Percentiles rank a stretch among this genome's conserved stretches.
These are phyloP conservation scores for Trichoderma koningiopsis DNA, from an alignment of 2,329 filamentous ascomycete species.

Conservation along the genomic window DNA sequence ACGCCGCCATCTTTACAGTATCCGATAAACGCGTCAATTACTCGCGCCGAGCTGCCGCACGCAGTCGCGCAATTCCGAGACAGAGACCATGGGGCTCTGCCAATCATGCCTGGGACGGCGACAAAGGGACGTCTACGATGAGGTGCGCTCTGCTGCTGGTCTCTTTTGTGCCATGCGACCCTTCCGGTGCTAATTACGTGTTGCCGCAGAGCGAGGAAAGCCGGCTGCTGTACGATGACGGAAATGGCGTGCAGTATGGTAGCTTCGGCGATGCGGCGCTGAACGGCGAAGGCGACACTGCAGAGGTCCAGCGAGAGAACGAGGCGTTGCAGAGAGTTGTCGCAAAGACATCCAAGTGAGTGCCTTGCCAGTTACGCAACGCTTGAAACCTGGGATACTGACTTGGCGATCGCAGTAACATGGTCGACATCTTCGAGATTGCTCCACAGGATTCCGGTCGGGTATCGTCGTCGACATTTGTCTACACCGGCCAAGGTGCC, in stretches of 20 bases:
- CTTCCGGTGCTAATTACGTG: conserved; percentile 23
- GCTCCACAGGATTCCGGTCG: conserved; percentile 52
- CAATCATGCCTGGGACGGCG: conserved; percentile 61
- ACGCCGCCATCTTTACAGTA: neutral
- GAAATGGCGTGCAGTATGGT: conserved; percentile 61
- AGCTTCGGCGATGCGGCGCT: conserved; percentile 62
- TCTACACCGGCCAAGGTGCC: conserved; percentile 57
- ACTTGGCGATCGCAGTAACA: conserved; percentile 52
- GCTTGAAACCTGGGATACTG: neutral
- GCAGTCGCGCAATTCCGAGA: conserved; percentile 23
- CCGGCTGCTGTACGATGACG: conserved; percentile 62
- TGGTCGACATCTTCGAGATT: conserved; percentile 69
- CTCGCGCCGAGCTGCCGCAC: conserved; percentile 31
- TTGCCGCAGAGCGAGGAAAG: conserved; percentile 56
- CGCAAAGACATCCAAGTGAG: conserved; percentile 65
- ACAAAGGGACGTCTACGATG: conserved; percentile 55
- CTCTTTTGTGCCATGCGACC: neutral
- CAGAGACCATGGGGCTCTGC: conserved; percentile 58
- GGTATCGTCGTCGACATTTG: conserved; percentile 45
- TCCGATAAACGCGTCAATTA: conserved; percentile 26
- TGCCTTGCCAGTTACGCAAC: conserved; percentile 3
- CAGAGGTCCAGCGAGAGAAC: conserved; percentile 64
- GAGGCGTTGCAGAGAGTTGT: conserved; percentile 67
- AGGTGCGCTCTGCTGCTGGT: conserved; percentile 45
- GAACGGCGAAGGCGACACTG: conserved; percentile 58